These are phyloP conservation scores for Litsea cubeba DNA, from an alignment of 164 flowering plant genomes.

Conservation along the genomic window DNA sequence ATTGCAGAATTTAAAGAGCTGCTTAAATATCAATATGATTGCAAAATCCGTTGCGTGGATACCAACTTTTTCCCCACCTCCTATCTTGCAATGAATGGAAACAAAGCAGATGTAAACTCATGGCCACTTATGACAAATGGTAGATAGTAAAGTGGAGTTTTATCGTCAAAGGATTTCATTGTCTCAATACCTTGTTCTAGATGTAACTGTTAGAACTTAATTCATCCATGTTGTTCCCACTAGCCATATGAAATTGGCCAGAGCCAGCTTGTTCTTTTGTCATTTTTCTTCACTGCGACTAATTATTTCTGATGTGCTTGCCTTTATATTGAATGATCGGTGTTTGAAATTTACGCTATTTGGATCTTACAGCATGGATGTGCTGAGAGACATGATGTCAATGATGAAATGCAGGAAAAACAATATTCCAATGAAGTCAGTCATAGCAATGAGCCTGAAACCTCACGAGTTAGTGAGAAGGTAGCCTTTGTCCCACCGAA, in stretches of 20 bases:
- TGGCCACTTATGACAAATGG: not conserved
- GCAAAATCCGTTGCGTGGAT: not conserved
- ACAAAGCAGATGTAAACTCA: not conserved
- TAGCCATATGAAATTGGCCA: not conserved
- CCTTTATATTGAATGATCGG: not conserved
- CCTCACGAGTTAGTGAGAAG: constrained; percentile 8
- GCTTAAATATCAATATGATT: not conserved
- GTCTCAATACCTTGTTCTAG: not conserved
- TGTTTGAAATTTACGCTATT: not conserved
- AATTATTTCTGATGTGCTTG: not conserved
- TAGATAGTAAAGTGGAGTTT: not conserved
- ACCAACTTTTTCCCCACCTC: not conserved
- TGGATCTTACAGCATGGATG: constrained; percentile 11
- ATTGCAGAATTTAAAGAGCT: too few relatives aligned
- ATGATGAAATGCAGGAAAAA: constrained; percentile 6
- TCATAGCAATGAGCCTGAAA: constrained; percentile 9
- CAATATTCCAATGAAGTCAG: not conserved
- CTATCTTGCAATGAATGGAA: not conserved
- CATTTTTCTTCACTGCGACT: not conserved
- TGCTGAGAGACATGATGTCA: constrained; percentile 1
- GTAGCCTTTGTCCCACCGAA: not conserved
- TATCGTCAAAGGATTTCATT: not conserved
- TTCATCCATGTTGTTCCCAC: too few relatives aligned
- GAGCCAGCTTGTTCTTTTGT: not conserved
- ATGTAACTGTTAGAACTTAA: not conserved